Evolutionary conservation across 352 stramenopile species (phyloP), one percentile per base, ranked within the genome.

Genomic region (Blastocystis sp.): DNA sequence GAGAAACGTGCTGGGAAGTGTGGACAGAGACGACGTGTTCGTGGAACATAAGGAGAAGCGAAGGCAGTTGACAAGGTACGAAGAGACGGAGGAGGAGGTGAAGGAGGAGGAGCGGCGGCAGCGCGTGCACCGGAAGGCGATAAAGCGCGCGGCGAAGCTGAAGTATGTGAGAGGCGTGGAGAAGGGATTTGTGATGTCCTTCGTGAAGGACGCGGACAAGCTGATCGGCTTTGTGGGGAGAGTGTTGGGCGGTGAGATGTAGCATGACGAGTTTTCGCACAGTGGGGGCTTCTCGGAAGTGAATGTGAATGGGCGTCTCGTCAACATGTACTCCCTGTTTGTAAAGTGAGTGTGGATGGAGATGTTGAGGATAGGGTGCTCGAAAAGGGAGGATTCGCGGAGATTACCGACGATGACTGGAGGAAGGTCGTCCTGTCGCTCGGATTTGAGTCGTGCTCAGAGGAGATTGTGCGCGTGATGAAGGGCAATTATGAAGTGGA

Each of bases 151-250:
- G 2, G 6, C 21, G 2, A 84, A 69, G 54, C 6, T 84, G 52
- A 11, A 48, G 4, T 84, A 66, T 28, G 3, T 84, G n/a, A 45
- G 65, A 48, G 74, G 74, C 9, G 38, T 84, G 9, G 74, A 84
- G 28, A 54, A 57, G 59, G 40, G 19, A 10, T 40, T 54, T 19
- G 64, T 66, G 38, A 42, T 68, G 4, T 40, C 48, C 2, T 84
- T 84, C 40, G 59, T 84, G n/a, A 28, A 45, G 19, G 42, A 84
- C 48, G 19, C 17, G 21, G 61, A 84, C 38, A 59, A 14, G 17
- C 28, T 84, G 38, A 66, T 84, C 14, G n/a, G n/a, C 19, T 38
- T 28, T 84, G 74, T 84, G 43, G 11, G n/a, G 3, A n/a, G 43
- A 11, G 2, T 10, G n/a, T 28, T 17, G 11, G 3, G 59, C 6